Conservation (phyloP, 139 green algal species). For the Picochlorum sp. region DNA sequence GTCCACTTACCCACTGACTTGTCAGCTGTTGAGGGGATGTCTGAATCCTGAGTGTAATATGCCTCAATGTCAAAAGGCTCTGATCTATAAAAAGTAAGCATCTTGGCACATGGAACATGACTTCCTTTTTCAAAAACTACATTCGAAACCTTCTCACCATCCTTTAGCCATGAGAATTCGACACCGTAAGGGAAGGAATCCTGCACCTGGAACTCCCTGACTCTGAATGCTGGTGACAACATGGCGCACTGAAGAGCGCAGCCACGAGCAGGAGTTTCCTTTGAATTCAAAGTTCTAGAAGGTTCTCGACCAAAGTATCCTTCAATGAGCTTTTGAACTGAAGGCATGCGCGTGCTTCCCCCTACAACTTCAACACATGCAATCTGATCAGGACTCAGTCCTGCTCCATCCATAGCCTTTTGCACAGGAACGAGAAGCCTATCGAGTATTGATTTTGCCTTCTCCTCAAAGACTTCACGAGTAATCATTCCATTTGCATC, state of each 20-base stretch:
- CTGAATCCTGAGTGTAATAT: constrained; percentile 49
- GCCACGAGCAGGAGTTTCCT: constrained; percentile 84
- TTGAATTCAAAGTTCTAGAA: constrained; percentile 86
- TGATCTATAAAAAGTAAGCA: constrained; percentile 80
- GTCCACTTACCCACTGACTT: constrained; percentile 19
- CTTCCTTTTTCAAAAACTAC: constrained; percentile 61
- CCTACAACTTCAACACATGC: constrained; percentile 84
- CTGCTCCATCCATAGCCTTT: constrained; percentile 49
- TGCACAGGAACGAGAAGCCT: constrained; percentile 21
- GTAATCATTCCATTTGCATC: constrained; percentile 64
- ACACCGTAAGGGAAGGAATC: constrained; percentile 78
- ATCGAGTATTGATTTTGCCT: constrained; percentile 47
- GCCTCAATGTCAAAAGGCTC: constrained; percentile 54
- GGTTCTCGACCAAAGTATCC: constrained; percentile 47
- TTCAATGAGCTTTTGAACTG: constrained; percentile 43
- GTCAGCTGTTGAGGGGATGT: constrained; percentile 35
- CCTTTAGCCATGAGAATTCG: constrained; percentile 76
- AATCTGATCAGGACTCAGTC: constrained; percentile 60
- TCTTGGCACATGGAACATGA: constrained; percentile 76
- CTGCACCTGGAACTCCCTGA: constrained; percentile 94
- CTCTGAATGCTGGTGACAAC: constrained; percentile 91
- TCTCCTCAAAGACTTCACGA: constrained; percentile 81
- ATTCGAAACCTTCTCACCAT: constrained; percentile 39
- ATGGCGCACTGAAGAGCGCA: constrained; percentile 96
- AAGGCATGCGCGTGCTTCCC: constrained; percentile 69